phyloP scores from a whole-genome alignment of 495 filamentous ascomycete genomes.

The Apiosordaria backusii region DNA sequence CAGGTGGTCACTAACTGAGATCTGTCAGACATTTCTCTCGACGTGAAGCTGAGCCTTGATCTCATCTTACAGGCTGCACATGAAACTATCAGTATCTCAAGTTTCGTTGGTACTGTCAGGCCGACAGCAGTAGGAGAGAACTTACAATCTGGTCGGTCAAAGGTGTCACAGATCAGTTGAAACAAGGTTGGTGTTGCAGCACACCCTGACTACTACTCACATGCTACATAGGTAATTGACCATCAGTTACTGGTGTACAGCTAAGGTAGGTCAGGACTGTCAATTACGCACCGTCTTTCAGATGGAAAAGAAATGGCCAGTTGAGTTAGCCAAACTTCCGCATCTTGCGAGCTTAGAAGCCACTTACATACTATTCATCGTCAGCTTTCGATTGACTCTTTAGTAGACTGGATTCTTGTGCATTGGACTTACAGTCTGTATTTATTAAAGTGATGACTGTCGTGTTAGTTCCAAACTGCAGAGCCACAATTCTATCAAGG shows the following conservation, averaged over 20 bases:
- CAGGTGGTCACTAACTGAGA: not conserved
- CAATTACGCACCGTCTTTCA: not conserved
- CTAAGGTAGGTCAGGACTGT: too few species aligned
- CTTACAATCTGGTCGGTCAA: not conserved
- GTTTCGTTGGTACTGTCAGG: too few species aligned
- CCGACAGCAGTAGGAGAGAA: not conserved
- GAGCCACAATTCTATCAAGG: not conserved
- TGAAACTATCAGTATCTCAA: not conserved
- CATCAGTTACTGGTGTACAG: too few species aligned
- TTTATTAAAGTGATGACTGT: not conserved
- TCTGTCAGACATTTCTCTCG: not conserved
- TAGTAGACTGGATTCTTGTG: not conserved
- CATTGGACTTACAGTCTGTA: not conserved
- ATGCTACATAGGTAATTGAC: too few species aligned
- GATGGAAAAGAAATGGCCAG: not conserved
- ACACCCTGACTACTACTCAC: too few species aligned
- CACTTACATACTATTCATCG: not conserved
- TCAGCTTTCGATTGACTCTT: not conserved
- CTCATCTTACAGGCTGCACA: not conserved
- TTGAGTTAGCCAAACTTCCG: not conserved
- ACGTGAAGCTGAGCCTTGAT: not conserved
- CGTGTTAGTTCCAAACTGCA: not conserved
- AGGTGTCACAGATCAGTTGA: too few species aligned
- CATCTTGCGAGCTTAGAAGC: not conserved
- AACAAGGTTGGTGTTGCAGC: too few species aligned